These are phyloP conservation scores for Mucor velutinosus DNA, from an alignment of 371 early-diverging fungal species.

Conservation along the genomic window DNA sequence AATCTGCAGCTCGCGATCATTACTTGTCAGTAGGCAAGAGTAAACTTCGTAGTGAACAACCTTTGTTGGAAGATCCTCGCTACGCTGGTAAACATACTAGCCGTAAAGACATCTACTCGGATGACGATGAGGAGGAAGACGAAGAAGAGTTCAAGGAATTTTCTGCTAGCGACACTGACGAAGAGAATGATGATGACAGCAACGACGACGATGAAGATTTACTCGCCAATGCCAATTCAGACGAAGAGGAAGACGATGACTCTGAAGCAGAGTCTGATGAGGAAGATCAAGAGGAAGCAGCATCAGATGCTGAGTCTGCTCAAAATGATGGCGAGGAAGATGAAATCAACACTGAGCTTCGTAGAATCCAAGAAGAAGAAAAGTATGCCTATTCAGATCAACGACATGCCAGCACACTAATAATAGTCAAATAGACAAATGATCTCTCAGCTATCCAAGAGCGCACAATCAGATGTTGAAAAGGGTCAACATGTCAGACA, in stretches of 20 bases:
- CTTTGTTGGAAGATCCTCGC: constrained; percentile 75
- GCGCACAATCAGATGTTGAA: constrained; percentile 79
- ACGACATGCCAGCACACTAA: background rate
- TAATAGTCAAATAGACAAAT: constrained; percentile 42
- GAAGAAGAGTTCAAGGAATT: constrained; percentile 25
- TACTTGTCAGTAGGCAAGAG: constrained; percentile 78
- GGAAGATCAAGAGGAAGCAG: constrained; percentile 16
- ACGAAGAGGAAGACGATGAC: constrained; percentile 6
- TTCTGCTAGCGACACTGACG: constrained; percentile 32
- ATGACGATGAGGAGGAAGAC: constrained; percentile 36
- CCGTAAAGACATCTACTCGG: constrained; percentile 64
- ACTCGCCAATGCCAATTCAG: constrained; percentile 9
- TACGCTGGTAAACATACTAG: constrained; percentile 74
- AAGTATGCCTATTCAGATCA: constrained; percentile 41
- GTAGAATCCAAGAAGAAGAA: constrained; percentile 80
- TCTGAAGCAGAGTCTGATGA: constrained; percentile 20
- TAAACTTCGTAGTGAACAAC: constrained; percentile 60
- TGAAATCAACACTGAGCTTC: constrained; percentile 68
- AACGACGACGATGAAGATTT: constrained; percentile 48
- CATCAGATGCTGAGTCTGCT: constrained; percentile 22
- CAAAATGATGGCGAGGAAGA: constrained; percentile 27
- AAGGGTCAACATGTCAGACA: constrained; percentile 90
- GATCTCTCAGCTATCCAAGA: constrained; percentile 66
- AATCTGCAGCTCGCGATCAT: constrained; percentile 60
- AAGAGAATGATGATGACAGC: constrained; percentile 15